These are phyloP conservation scores for Mentha longifolia DNA, from an alignment of 257 asterid species.

Conservation along the genomic window DNA sequence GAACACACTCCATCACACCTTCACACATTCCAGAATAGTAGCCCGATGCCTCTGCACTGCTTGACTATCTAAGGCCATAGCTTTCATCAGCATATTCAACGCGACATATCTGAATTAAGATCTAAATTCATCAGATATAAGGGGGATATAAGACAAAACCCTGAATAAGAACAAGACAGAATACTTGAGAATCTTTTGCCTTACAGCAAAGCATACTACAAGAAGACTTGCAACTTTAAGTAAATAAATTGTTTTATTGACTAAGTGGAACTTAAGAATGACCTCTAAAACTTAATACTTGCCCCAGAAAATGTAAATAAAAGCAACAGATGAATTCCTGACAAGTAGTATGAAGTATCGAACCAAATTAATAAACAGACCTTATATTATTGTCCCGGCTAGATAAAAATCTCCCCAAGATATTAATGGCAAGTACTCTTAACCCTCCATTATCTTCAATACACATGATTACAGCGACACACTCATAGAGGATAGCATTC, in stretches of 20 bases:
- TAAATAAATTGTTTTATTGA: slow-evolving; percentile 1
- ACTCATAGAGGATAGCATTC: slow-evolving; percentile 88
- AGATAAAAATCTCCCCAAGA: slow-evolving; percentile 93
- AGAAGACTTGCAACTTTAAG: background rate
- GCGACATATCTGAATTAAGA: slow-evolving; percentile 83
- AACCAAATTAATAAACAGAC: slow-evolving; percentile 45
- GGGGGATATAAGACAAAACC: background rate
- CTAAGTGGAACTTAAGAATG: slow-evolving; percentile 21
- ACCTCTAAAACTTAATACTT: background rate
- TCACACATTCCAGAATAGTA: slow-evolving; percentile 89
- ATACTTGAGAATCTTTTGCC: slow-evolving; percentile 18
- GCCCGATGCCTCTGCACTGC: slow-evolving; percentile 96
- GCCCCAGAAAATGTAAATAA: slow-evolving; percentile 24
- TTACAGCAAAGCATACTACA: background rate
- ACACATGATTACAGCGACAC: slow-evolving; percentile 88
- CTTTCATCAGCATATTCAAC: slow-evolving; percentile 92
- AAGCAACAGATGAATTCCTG: slow-evolving; percentile 20
- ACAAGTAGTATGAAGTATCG: slow-evolving; percentile 11
- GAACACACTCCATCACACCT: slow-evolving; percentile 51
- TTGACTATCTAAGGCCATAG: slow-evolving; percentile 82
- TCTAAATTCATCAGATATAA: slow-evolving; percentile 34
- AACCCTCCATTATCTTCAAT: slow-evolving; percentile 92
- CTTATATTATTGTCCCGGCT: slow-evolving; percentile 96
- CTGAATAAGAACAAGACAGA: slow-evolving; percentile 18
- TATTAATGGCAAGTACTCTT: slow-evolving; percentile 88